phyloP scores from a whole-genome alignment of 805 yeast species.

The Starmerella scarabaei region DNA sequence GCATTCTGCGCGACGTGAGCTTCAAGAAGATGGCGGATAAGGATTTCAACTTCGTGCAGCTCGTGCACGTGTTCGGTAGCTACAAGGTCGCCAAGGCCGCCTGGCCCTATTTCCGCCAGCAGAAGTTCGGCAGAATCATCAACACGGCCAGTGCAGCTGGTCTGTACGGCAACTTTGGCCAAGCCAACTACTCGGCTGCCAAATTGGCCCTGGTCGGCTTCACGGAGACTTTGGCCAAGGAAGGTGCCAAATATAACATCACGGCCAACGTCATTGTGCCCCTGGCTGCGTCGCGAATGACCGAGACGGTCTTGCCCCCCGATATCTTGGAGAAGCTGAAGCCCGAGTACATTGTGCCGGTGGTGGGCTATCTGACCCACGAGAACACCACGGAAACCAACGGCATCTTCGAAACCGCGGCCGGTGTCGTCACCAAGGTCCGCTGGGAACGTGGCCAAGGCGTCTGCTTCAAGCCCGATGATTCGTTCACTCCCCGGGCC shows the following conservation, averaged over 20 bases:
- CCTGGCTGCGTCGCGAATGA: constrained; percentile 91
- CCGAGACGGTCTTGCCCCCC: constrained; percentile 78
- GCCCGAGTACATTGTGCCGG: constrained; percentile 86
- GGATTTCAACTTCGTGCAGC: constrained; percentile 66
- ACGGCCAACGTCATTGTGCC: constrained; percentile 83
- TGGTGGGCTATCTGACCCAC: constrained; percentile 69
- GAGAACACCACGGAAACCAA: constrained; percentile 51
- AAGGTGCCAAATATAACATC: constrained; percentile 77
- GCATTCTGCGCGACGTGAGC: constrained; percentile 77
- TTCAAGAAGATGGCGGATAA: constrained; percentile 74
- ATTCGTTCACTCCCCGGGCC: constrained; percentile 70
- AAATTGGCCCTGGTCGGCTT: constrained; percentile 82
- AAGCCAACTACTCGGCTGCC: constrained; percentile 89
- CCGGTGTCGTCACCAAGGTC: constrained; percentile 81
- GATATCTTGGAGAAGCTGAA: constrained; percentile 65
- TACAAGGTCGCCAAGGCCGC: constrained; percentile 76
- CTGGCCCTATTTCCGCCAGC: constrained; percentile 79
- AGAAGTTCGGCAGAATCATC: constrained; percentile 74
- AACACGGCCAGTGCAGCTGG: constrained; percentile 98
- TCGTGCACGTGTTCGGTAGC: constrained; percentile 85
- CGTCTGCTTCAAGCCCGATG: constrained; percentile 65
- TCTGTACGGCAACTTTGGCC: constrained; percentile 92
- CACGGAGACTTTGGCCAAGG: constrained; percentile 89
- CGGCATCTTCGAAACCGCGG: constrained; percentile 82
- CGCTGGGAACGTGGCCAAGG: constrained; percentile 94